Evolutionary conservation across 2,329 filamentous ascomycete species (phyloP).

Genomic region (Graphilbum sp.): DNA sequence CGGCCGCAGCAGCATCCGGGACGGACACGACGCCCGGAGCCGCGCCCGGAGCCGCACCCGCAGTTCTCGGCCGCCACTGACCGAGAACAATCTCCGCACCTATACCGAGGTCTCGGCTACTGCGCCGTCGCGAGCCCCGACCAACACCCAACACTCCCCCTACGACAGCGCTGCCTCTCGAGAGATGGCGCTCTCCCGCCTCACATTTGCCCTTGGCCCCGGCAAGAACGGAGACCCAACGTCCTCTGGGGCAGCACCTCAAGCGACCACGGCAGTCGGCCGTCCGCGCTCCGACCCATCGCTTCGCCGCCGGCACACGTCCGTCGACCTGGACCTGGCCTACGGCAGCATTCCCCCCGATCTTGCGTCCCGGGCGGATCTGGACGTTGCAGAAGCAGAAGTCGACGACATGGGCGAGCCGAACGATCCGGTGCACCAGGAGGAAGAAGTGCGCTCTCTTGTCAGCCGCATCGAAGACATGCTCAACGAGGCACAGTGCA

Average conservation of each 20-base stretch:
- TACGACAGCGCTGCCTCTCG: conserved; percentile 13
- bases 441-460: conserved; percentile 31
- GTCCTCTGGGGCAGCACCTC: conserved; percentile 8
- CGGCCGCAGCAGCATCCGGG: conserved; percentile 9
- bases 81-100: conserved; percentile 33
- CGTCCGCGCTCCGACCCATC: conserved; percentile 25
- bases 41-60: neutral
- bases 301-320: conserved; percentile 19
- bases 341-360: conserved; percentile 73
- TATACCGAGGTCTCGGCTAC: conserved; percentile 35
- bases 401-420: conserved; percentile 9
- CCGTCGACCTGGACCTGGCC: conserved; percentile 80
- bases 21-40: neutral
- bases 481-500: conserved; percentile 73
- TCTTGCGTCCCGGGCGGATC: conserved; percentile 31
- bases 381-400: conserved; percentile 17
- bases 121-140: conserved; percentile 25
- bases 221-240: neutral
- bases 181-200: conserved; percentile 26
- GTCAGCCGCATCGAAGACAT: conserved; percentile 61
- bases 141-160: conserved; percentile 14
- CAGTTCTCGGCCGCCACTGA: conserved; percentile 25
- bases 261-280: conserved; percentile 16
- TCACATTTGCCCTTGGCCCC: conserved; percentile 11
- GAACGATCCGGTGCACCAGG: conserved; percentile 34